A percentile compares a stretch with the other conserved stretches of the same genome.
Evolutionary conservation across 352 stramenopile species (phyloP).

Genomic region (Globisporangium paddicum): DNA sequence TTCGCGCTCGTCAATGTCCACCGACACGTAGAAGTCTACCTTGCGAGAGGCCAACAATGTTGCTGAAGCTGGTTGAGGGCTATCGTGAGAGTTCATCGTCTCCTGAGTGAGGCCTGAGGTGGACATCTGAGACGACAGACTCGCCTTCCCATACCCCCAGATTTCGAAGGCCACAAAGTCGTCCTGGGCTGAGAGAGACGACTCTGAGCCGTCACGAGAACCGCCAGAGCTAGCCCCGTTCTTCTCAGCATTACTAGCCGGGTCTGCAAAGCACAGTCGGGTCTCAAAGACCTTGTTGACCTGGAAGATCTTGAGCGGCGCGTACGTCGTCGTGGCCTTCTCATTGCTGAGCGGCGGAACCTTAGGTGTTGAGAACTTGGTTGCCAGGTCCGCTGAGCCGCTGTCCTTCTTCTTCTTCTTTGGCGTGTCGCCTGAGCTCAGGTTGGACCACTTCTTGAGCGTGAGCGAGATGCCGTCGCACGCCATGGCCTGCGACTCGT

Average conservation of each 20-base stretch:
- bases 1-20: conserved; percentile 71
- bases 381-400: not conserved
- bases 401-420: not conserved
- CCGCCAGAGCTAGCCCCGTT: not conserved
- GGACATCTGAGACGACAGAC: not conserved
- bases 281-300: conserved; percentile 12
- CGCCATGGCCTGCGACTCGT: conserved; percentile 1
- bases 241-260: not conserved
- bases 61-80: not conserved
- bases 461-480: conserved; percentile 26
- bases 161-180: conserved; percentile 47
- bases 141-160: conserved; percentile 46
- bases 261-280: not conserved
- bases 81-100: not conserved
- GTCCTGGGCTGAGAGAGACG: conserved; percentile 10
- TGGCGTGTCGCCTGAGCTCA: not conserved
- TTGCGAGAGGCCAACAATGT: conserved; percentile 12
- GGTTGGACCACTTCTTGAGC: conserved; percentile 25
- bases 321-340: not conserved
- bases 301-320: conserved; percentile 8
- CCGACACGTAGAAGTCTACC: conserved; percentile 64
- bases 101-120: not conserved
- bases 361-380: conserved; percentile 22
- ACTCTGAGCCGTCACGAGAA: not conserved
- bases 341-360: not conserved